Conservation (phyloP, 2,329 filamentous ascomycete genomes). For the Mycosphaerelloides madeirae region DNA sequence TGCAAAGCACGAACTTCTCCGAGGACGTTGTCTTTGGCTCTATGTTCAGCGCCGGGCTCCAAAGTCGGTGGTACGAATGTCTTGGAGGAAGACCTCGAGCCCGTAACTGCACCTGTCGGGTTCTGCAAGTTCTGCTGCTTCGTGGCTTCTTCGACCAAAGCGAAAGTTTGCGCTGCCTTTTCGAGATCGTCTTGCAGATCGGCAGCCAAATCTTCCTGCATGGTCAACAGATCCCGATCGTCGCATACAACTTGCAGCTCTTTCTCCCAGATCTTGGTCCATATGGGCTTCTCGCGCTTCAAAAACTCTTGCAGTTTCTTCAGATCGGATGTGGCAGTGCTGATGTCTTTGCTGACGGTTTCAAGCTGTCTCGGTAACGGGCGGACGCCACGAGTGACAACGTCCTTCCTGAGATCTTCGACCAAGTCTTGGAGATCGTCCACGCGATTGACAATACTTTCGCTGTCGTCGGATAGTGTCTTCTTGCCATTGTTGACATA, state of each 20-base stretch:
- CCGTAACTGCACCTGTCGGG: slow-evolving; percentile 20
- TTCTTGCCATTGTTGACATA: slow-evolving; percentile 88
- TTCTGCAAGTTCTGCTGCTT: slow-evolving; percentile 88
- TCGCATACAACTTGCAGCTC: slow-evolving; percentile 94
- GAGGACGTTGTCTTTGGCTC: slow-evolving; percentile 85
- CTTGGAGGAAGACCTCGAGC: slow-evolving; percentile 8
- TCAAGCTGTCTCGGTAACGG: slow-evolving; percentile 88
- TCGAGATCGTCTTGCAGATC: slow-evolving; percentile 93
- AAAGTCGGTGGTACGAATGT: slow-evolving; percentile 37
- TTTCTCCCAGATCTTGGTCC: slow-evolving; percentile 99
- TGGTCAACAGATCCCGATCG: slow-evolving; percentile 86
- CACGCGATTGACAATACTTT: slow-evolving; percentile 83
- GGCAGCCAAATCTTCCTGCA: slow-evolving; percentile 91
- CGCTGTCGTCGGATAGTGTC: slow-evolving; percentile 77
- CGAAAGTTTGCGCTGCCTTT: slow-evolving; percentile 89
- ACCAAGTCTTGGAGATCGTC: slow-evolving; percentile 97
- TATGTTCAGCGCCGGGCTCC: slow-evolving; percentile 57
- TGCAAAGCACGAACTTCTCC: slow-evolving; percentile 90
- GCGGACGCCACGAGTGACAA: slow-evolving; percentile 85
- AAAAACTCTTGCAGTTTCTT: slow-evolving; percentile 93
- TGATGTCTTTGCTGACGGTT: slow-evolving; percentile 81
- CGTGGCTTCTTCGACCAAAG: slow-evolving; percentile 94
- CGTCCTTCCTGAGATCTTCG: slow-evolving; percentile 94
- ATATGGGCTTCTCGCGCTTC: slow-evolving; percentile 85
- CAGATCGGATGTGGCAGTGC: slow-evolving; percentile 73